phyloP scores from a whole-genome alignment of 2,329 filamentous ascomycete genomes.

The Claviceps africana region DNA sequence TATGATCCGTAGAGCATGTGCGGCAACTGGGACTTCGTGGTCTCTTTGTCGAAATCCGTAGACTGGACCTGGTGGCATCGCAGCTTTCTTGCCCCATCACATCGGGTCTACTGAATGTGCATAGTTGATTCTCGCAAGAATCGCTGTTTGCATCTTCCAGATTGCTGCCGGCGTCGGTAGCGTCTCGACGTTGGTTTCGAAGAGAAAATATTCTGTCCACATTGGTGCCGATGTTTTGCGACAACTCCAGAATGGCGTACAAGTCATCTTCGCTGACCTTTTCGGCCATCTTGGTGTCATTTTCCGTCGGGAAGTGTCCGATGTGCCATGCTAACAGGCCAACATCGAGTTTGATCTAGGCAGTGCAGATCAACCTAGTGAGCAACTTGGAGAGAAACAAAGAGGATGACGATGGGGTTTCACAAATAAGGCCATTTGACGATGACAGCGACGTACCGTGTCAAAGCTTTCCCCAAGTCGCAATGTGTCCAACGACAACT shows the following conservation, averaged over 20 bases:
- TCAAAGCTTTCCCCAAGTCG: slow-evolving; percentile 7
- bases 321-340: slow-evolving; percentile 6
- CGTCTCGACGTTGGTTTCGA: slow-evolving; percentile 2
- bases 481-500: slow-evolving; percentile 5
- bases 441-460: slow-evolving; percentile 2
- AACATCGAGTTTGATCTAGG: slow-evolving; percentile 7
- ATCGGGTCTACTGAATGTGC: not conserved
- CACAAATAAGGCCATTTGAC: not conserved
- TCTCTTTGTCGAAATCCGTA: not conserved
- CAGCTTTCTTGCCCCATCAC: not conserved
- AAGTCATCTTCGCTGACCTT: slow-evolving; percentile 7
- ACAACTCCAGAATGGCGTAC: slow-evolving; percentile 6
- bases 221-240: slow-evolving; percentile 7
- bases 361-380: not conserved
- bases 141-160: not conserved
- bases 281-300: not conserved
- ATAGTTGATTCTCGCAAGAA: not conserved
- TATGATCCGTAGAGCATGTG: slow-evolving; percentile 54
- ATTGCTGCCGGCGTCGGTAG: slow-evolving; percentile 1
- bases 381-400: not conserved
- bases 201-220: slow-evolving; percentile 6
- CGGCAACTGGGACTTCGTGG: slow-evolving; percentile 15
- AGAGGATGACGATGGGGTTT: not conserved
- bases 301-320: slow-evolving; percentile 5
- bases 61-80: not conserved